A percentile compares a stretch with the other conserved stretches of the same genome.
Conservation (phyloP, 257 asterid genomes). For the Anisodus tanguticus region DNA sequence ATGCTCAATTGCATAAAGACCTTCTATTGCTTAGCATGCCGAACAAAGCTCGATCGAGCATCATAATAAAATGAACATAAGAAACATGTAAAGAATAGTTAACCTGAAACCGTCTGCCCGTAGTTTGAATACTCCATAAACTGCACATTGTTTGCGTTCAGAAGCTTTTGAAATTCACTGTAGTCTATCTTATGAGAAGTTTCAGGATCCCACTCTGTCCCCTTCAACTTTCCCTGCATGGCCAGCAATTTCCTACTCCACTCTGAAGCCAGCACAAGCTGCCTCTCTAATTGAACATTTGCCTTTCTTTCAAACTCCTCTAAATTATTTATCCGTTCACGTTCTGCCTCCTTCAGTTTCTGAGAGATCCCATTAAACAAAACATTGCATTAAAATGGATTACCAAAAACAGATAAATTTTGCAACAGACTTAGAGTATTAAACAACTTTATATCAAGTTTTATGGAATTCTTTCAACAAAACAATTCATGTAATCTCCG, state of each 20-base stretch:
- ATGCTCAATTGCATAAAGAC: background rate
- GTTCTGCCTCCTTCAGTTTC: constrained; percentile 89
- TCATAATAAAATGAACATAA: constrained; percentile 21
- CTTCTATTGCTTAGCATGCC: background rate
- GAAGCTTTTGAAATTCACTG: constrained; percentile 88
- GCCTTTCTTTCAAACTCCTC: constrained; percentile 93
- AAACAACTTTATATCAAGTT: background rate
- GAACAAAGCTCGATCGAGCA: background rate
- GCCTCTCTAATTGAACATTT: constrained; percentile 94
- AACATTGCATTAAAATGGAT: constrained; percentile 40
- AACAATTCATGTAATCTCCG: background rate
- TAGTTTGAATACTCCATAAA: constrained; percentile 96
- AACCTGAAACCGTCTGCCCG: constrained; percentile 95
- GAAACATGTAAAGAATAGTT: constrained; percentile 18
- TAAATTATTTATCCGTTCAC: constrained; percentile 61
- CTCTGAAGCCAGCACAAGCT: constrained; percentile 92
- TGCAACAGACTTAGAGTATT: background rate
- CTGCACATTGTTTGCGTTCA: constrained; percentile 79
- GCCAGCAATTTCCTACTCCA: constrained; percentile 93
- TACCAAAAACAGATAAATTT: background rate
- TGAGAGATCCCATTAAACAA: constrained; percentile 59
- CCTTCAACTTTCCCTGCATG: constrained; percentile 82
- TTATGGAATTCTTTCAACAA: background rate
- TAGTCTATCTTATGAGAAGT: constrained; percentile 73
- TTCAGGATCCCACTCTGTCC: constrained; percentile 95